These are phyloP conservation scores for Penicillium atrosanguineum DNA, from an alignment of 495 filamentous ascomycete genomes.

Conservation along the genomic window DNA sequence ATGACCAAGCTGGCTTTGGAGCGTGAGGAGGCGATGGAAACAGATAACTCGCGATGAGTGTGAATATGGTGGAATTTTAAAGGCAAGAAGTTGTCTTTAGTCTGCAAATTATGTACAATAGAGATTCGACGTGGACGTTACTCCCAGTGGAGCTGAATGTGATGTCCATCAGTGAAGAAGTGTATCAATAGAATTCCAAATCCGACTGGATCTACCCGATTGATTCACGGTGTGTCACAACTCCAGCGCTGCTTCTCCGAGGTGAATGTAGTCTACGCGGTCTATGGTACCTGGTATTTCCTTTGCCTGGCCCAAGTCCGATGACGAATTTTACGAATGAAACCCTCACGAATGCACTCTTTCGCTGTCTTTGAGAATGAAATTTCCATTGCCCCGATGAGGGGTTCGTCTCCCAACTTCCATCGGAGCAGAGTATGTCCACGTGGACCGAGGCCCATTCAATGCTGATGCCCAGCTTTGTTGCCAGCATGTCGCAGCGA, in stretches of 20 bases:
- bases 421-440: too few species aligned
- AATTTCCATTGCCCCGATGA: too few species aligned
- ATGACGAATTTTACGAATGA: too few species aligned
- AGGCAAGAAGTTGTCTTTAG: neutral
- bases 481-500: too few species aligned
- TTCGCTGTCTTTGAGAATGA: too few species aligned
- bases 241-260: neutral
- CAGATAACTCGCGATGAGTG: conserved; percentile 23
- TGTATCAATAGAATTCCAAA: neutral
- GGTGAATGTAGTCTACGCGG: neutral
- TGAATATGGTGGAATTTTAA: neutral
- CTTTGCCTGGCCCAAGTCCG: too few species aligned
- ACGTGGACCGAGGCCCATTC: too few species aligned
- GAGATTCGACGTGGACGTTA: neutral
- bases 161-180: neutral
- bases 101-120: neutral
- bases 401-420: too few species aligned
- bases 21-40: conserved; percentile 47
- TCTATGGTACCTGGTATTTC: neutral
- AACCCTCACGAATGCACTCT: too few species aligned
- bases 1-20: conserved; percentile 42
- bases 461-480: too few species aligned
- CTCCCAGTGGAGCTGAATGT: neutral
- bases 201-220: neutral
- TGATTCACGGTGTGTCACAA: neutral